phyloP scores from a whole-genome alignment of 176 grass and related monocot species.

The Musa schizocarpa region DNA sequence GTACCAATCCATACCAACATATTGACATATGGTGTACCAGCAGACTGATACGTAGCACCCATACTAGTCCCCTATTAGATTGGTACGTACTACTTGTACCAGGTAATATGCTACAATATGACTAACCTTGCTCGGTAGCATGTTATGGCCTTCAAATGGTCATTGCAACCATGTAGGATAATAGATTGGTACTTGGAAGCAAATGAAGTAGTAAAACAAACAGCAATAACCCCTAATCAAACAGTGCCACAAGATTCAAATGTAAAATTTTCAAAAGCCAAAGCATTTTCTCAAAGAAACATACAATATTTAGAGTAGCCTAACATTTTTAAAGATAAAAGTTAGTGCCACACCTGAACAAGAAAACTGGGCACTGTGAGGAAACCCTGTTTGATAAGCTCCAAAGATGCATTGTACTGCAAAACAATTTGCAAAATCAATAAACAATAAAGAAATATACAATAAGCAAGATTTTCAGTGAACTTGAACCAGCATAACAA shows the following conservation, averaged over 20 bases:
- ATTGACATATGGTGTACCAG: no score
- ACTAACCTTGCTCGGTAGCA: no score
- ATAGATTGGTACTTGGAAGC: neutral
- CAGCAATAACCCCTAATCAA: neutral
- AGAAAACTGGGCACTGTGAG: slow-evolving; percentile 74
- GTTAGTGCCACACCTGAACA: slow-evolving; percentile 47
- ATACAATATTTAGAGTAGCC: neutral
- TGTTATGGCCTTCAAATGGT: no score
- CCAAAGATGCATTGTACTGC: slow-evolving; percentile 81
- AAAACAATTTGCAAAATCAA: slow-evolving; percentile 27
- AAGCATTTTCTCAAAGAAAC: neutral
- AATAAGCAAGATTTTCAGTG: neutral
- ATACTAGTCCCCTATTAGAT: no score
- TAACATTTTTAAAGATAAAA: neutral
- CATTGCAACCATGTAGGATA: neutral
- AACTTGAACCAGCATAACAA: neutral
- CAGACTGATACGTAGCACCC: no score
- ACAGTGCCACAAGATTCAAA: neutral
- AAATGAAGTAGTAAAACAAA: neutral
- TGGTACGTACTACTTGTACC: no score
- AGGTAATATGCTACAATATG: no score
- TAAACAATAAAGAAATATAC: slow-evolving; percentile 7
- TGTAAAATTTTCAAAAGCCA: neutral
- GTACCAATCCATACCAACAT: no score
- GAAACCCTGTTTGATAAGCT: slow-evolving; percentile 58